phyloP scores from a whole-genome alignment of 2,329 filamentous ascomycete genomes.

The Stromatinia cepivora region DNA sequence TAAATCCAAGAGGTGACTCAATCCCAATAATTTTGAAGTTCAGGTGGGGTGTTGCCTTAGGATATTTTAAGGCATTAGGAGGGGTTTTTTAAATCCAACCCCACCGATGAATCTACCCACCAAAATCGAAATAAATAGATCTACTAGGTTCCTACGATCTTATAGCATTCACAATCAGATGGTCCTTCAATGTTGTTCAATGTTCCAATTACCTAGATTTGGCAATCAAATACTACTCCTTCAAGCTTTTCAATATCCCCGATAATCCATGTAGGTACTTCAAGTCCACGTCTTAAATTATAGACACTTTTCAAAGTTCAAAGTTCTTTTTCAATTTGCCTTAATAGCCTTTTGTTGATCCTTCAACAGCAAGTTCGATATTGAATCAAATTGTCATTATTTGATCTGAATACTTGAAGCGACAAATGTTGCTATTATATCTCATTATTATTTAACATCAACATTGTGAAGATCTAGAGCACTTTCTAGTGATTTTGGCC shows the following conservation, averaged over 20 bases:
- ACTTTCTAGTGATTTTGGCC: background rate
- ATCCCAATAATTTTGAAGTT: slow-evolving; percentile 23
- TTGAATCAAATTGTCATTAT: background rate
- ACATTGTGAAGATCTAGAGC: background rate
- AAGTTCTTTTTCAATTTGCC: too few relatives aligned
- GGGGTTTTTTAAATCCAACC: slow-evolving; percentile 1
- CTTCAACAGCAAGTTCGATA: background rate
- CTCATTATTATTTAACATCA: background rate
- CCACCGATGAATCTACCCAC: background rate
- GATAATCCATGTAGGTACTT: too few relatives aligned
- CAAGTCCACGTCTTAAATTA: too few relatives aligned
- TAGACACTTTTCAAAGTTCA: too few relatives aligned
- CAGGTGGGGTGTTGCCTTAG: slow-evolving; percentile 12
- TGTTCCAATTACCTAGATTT: too few relatives aligned
- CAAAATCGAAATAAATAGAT: too few relatives aligned
- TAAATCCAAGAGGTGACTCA: slow-evolving; percentile 21
- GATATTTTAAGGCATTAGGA: slow-evolving; percentile 7
- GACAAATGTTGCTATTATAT: background rate
- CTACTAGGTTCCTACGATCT: too few relatives aligned
- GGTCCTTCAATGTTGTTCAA: too few relatives aligned
- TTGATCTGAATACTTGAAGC: background rate
- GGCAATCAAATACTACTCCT: too few relatives aligned
- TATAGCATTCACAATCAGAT: too few relatives aligned
- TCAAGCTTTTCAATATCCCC: too few relatives aligned
- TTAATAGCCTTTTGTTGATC: too few relatives aligned